Evolutionary conservation across 345 rosid species (phyloP), one percentile per base, ranked within the genome.

Genomic region (Gossypium arboreum): DNA sequence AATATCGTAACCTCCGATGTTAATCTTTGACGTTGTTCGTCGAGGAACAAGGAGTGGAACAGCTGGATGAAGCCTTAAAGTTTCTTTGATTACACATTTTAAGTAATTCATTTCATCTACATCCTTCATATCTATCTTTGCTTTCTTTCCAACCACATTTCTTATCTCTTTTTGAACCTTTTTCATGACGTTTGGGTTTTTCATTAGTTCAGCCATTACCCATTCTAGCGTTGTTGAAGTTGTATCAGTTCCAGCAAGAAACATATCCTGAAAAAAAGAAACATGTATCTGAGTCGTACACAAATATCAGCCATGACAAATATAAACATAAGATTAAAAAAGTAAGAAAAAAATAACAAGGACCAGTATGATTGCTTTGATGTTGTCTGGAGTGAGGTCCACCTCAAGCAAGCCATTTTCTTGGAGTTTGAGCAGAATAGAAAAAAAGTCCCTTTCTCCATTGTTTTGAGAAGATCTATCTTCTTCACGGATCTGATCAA

Each of bases 1-100:
- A 73, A 78, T 67, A 1, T 76, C 67, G 39, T 57, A 76, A 9
- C 50, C 68, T 44, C 73, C 73, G 20, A 76, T 8, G 27, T 34
- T 74, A 39, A 62, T 4, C 48, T 15, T 45, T 12, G 71, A 7
- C 0, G 55, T 45, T 45, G 54, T 66, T 45, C 47, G 2, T 45
- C 71, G 10, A 66, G 71, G 54, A n/a, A 64, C 16, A 9, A 45
- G n/a, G 11, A 44, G 3, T 12, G 76, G 47, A 50, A 0, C 39
- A 0, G 60, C 13, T 15, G 70, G 34, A 50, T 73, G 76, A 6
- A 73, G 56, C 18, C 70, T 73, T 22, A 73, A 18, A 11, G 70
- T 25, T 73, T 73, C 76, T 62, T 73, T 73, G n/a, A 66, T 5
- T 3, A 66, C 54, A 44, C 71, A 66, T 45, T 45, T 66, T 2